These are phyloP conservation scores for Zygosaccharomyces rouxii DNA, from an alignment of 805 yeast species.

Conservation along the genomic window DNA sequence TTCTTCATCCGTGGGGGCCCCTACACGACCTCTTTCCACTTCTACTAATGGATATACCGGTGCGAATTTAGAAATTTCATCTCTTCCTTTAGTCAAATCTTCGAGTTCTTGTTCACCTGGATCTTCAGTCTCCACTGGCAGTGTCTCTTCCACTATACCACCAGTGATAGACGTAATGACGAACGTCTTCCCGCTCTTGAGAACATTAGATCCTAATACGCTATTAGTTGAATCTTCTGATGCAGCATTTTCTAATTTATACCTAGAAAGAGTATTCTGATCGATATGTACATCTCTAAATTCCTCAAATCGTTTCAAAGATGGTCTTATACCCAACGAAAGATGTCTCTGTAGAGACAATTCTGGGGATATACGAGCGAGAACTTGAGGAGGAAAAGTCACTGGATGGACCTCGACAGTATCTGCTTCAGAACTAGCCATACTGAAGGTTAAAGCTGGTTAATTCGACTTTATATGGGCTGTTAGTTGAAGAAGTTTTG, in stretches of 20 bases:
- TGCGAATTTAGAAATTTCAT: constrained; percentile 32
- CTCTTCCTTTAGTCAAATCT: constrained; percentile 22
- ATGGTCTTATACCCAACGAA: constrained; percentile 71
- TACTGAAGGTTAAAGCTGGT: neutral
- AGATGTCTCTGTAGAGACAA: constrained; percentile 75
- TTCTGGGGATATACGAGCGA: constrained; percentile 84
- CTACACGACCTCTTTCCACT: constrained; percentile 65
- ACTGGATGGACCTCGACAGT: constrained; percentile 40
- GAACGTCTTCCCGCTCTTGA: constrained; percentile 67
- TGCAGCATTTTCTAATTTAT: constrained; percentile 25
- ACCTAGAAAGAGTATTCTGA: constrained; percentile 39
- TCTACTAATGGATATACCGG: constrained; percentile 71
- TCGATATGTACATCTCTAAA: constrained; percentile 53
- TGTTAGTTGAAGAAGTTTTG: too few relatives aligned
- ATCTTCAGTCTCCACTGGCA: constrained; percentile 42
- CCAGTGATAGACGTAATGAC: constrained; percentile 69
- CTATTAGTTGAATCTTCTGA: constrained; percentile 27
- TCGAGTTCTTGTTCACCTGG: constrained; percentile 35
- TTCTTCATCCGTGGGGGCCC: constrained; percentile 85
- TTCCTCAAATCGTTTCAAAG: constrained; percentile 64
- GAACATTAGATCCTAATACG: constrained; percentile 63
- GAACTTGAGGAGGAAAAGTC: constrained; percentile 72
- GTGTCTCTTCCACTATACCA: constrained; percentile 55
- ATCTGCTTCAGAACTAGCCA: constrained; percentile 20
- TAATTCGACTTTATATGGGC: neutral